Conservation (phyloP, 768 basidiomycete species). For the Tulasnella sp. region DNA sequence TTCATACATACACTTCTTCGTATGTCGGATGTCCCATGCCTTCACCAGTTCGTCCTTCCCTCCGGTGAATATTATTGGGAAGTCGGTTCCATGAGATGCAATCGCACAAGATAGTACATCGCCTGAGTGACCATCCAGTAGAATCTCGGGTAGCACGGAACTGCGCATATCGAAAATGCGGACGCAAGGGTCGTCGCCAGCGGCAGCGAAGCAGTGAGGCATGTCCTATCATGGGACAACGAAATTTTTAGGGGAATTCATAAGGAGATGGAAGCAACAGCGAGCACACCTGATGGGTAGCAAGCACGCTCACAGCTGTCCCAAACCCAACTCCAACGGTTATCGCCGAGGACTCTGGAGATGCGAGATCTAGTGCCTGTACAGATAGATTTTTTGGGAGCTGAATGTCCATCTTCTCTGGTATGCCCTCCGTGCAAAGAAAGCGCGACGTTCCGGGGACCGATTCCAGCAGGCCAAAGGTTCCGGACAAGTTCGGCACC, state of each 20-base stretch:
- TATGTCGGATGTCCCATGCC: conserved; percentile 11
- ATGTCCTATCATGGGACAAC: background rate
- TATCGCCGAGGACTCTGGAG: background rate
- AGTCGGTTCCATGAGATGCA: background rate
- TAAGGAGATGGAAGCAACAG: background rate
- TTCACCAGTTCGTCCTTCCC: conserved; percentile 12
- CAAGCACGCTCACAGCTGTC: background rate
- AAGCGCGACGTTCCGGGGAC: background rate
- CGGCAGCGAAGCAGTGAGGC: conserved; percentile 4
- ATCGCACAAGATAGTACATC: background rate
- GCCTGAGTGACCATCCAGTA: conserved; percentile 2
- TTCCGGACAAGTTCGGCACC: background rate
- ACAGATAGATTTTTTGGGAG: background rate
- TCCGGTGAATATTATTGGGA: conserved; percentile 10
- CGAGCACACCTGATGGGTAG: background rate
- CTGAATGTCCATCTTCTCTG: background rate
- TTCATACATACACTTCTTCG: conserved; percentile 14
- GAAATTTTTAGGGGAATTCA: background rate
- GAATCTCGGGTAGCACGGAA: background rate
- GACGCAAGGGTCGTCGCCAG: background rate
- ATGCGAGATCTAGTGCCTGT: background rate
- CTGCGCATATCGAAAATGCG: conserved; percentile 9
- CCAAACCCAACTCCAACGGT: conserved; percentile 3
- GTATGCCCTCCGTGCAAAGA: background rate
- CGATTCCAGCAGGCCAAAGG: background rate